Evolutionary conservation across 177 flowering plant species (phyloP).

Genomic region (Telopea speciosissima): DNA sequence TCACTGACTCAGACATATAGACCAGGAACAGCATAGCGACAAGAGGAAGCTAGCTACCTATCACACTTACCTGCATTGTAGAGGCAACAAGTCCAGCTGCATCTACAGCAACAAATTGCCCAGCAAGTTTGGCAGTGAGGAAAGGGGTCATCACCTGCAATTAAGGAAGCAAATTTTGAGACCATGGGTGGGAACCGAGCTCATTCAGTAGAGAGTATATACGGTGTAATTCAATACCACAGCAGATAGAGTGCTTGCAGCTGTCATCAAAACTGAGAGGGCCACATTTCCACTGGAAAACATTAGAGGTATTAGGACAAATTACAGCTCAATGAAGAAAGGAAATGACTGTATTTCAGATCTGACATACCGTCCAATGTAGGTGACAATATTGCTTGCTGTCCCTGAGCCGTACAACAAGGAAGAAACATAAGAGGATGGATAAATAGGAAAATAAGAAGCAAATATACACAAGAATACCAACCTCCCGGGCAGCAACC

Average conservation of each 20-base stretch:
- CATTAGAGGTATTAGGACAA: conserved; percentile 9
- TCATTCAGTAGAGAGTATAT: neutral
- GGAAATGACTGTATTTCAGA: neutral
- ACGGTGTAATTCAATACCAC: conserved; percentile 45
- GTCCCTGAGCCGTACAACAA: conserved; percentile 55
- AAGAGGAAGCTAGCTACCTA: neutral
- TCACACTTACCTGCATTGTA: conserved; percentile 57
- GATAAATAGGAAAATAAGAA: neutral
- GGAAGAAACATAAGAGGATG: neutral
- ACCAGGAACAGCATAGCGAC: neutral
- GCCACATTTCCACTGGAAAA: conserved; percentile 85
- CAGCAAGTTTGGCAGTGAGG: conserved; percentile 84
- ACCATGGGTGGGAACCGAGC: neutral
- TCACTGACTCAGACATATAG: neutral
- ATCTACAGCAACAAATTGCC: conserved; percentile 84
- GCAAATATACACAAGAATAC: neutral
- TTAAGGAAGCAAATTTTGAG: neutral
- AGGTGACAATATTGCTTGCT: conserved; percentile 89
- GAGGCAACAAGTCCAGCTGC: conserved; percentile 68
- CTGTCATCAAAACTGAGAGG: conserved; percentile 91
- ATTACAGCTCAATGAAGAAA: neutral
- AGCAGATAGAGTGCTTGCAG: conserved; percentile 77
- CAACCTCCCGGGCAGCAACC: conserved; percentile 94
- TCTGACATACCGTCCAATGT: conserved; percentile 67
- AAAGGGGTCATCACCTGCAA: conserved; percentile 83